phyloP scores from a whole-genome alignment of 164 flowering plant species.

The Aristolochia californica region DNA sequence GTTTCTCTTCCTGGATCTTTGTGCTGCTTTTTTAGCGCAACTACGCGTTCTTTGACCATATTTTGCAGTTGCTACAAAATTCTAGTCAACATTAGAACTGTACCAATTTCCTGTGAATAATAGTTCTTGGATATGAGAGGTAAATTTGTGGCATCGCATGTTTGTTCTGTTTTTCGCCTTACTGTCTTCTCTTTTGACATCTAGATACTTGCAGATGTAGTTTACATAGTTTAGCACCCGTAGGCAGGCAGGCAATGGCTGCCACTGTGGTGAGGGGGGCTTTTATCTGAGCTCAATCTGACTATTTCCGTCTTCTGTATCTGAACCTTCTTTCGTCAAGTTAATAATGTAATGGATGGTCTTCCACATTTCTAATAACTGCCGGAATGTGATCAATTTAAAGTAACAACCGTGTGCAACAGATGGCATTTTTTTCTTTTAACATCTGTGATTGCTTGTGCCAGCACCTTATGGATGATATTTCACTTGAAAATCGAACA shows the following conservation, averaged over 20 bases:
- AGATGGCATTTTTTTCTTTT: too few species aligned
- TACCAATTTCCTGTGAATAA: conserved; percentile 1
- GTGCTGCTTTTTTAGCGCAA: conserved; percentile 22
- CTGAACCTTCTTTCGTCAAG: too few species aligned
- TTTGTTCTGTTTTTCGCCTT: not conserved
- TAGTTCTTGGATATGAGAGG: not conserved
- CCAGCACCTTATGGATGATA: too few species aligned
- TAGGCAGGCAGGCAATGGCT: conserved; percentile 4
- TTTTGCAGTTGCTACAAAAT: not conserved
- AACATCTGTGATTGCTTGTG: too few species aligned
- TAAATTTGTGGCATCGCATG: not conserved
- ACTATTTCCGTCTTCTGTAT: too few species aligned
- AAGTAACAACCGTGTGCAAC: too few species aligned
- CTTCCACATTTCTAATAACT: too few species aligned
- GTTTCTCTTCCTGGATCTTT: conserved; percentile 20
- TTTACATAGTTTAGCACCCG: not conserved
- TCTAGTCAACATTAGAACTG: not conserved
- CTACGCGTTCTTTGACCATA: conserved; percentile 14
- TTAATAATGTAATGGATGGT: too few species aligned
- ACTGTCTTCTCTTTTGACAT: not conserved
- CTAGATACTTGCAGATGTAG: not conserved
- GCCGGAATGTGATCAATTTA: too few species aligned
- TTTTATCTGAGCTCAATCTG: too few species aligned
- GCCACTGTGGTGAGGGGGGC: conserved; percentile 3
- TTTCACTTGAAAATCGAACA: too few species aligned